phyloP scores from a whole-genome alignment of 2,329 filamentous ascomycete species.

The Paraphoma chrysanthemicola region DNA sequence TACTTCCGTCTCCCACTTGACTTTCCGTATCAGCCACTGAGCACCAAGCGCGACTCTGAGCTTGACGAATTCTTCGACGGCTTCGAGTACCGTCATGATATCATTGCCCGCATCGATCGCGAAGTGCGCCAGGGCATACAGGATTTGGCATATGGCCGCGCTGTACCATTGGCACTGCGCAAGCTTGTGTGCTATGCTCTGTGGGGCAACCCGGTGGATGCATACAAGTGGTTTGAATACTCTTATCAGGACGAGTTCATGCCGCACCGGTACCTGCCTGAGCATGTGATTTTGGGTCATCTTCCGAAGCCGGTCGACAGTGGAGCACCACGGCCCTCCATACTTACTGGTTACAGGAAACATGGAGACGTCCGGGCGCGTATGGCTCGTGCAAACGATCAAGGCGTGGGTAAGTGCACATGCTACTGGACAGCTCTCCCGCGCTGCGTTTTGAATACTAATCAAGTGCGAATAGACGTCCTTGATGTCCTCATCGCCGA shows the following conservation, averaged over 20 bases:
- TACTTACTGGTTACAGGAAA: conserved; percentile 5
- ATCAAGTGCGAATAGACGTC: conserved; percentile 19
- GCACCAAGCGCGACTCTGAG: conserved; percentile 23
- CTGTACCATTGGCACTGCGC: conserved; percentile 15
- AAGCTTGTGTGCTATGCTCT: conserved; percentile 31
- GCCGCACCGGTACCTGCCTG: conserved; percentile 32
- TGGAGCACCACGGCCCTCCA: conserved; percentile 14
- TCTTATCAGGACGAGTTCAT: conserved; percentile 32
- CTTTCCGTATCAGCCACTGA: conserved; percentile 16
- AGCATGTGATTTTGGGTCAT: conserved; percentile 31
- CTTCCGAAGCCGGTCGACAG: conserved; percentile 20
- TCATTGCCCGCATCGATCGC: conserved; percentile 30
- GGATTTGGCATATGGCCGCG: conserved; percentile 12
- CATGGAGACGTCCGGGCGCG: conserved; percentile 23
- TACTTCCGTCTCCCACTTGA: conserved; percentile 15
- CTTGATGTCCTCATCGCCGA: conserved; percentile 34
- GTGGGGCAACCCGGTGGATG: conserved; percentile 37
- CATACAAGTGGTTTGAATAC: conserved; percentile 41
- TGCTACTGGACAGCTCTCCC: background rate
- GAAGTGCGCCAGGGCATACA: conserved; percentile 18
- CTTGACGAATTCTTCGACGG: conserved; percentile 32
- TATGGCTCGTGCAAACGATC: conserved; percentile 36
- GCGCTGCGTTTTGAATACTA: background rate
- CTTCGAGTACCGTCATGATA: conserved; percentile 29
- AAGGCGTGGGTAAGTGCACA: conserved; percentile 27